These are phyloP conservation scores for Globisporangium nagaii DNA, from an alignment of 352 stramenopile species.

Conservation along the genomic window DNA sequence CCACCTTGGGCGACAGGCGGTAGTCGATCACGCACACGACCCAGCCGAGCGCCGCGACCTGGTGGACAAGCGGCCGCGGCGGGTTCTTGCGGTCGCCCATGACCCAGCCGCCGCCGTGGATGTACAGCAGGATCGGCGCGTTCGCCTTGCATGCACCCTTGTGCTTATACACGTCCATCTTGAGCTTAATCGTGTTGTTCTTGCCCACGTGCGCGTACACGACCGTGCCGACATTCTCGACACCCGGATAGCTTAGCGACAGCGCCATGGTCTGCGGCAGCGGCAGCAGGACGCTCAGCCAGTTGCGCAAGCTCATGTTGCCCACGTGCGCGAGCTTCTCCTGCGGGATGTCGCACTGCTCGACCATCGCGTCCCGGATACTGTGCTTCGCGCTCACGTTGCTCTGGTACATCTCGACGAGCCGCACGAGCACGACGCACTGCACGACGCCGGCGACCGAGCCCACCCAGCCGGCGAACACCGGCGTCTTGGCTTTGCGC, in stretches of 20 bases:
- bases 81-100: constrained; percentile 45
- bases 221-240: constrained; percentile 34
- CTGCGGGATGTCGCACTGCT: constrained; percentile 25
- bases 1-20: constrained; percentile 47
- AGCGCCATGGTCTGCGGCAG: constrained; percentile 46
- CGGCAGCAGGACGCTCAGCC: constrained; percentile 46
- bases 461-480: constrained; percentile 48
- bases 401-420: constrained; percentile 28
- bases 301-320: constrained; percentile 33
- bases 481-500: constrained; percentile 31
- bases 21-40: constrained; percentile 71
- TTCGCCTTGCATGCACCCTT: constrained; percentile 22
- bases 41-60: constrained; percentile 51
- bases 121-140: constrained; percentile 60
- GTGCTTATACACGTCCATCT: constrained; percentile 68
- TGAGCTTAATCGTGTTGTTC: constrained; percentile 36
- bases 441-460: constrained; percentile 39
- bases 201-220: constrained; percentile 53
- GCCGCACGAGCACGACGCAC: constrained; percentile 32
- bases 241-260: constrained; percentile 34
- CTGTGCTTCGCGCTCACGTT: constrained; percentile 40
- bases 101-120: constrained; percentile 65
- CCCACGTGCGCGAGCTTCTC: constrained; percentile 31
- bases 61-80: constrained; percentile 44
- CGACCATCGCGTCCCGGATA: constrained; percentile 29